phyloP scores from a whole-genome alignment of 1,139 yeast genomes.

The Blastobotrys capitulatus region DNA sequence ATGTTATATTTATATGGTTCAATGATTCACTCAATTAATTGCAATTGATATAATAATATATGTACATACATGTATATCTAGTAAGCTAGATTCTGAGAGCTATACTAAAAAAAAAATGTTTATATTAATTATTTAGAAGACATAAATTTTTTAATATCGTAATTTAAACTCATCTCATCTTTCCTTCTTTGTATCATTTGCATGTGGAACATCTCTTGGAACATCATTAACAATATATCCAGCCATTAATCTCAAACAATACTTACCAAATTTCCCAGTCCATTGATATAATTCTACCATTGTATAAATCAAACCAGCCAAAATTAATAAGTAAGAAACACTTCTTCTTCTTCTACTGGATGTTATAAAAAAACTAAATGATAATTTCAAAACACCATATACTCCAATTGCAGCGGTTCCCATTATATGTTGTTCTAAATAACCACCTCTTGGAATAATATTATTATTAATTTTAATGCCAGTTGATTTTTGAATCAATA shows the following conservation, averaged over 20 bases:
- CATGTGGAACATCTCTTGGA: constrained; percentile 9
- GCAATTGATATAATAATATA: too few species aligned
- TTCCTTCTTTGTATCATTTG: background rate
- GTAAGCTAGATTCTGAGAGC: too few species aligned
- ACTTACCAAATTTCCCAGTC: constrained; percentile 6
- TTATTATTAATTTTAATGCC: constrained; percentile 4
- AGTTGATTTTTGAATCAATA: constrained; percentile 5
- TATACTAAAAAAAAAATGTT: too few species aligned
- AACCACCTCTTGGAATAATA: constrained; percentile 8
- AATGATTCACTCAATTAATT: too few species aligned
- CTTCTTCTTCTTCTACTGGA: constrained; percentile 10
- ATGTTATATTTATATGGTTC: too few species aligned
- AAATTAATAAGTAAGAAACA: constrained; percentile 8
- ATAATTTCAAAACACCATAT: constrained; percentile 11
- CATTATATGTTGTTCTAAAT: constrained; percentile 11
- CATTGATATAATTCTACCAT: constrained; percentile 9
- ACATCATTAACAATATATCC: constrained; percentile 12
- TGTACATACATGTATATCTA: too few species aligned
- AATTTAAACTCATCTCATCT: too few species aligned
- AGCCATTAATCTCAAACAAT: constrained; percentile 7
- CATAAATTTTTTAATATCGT: too few species aligned
- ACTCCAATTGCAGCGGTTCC: constrained; percentile 15
- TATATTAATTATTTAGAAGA: too few species aligned
- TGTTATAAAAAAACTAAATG: constrained; percentile 8
- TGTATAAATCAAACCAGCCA: constrained; percentile 9